Evolutionary conservation across 140 eudicot species (phyloP).

Genomic region (Anethum foeniculum): DNA sequence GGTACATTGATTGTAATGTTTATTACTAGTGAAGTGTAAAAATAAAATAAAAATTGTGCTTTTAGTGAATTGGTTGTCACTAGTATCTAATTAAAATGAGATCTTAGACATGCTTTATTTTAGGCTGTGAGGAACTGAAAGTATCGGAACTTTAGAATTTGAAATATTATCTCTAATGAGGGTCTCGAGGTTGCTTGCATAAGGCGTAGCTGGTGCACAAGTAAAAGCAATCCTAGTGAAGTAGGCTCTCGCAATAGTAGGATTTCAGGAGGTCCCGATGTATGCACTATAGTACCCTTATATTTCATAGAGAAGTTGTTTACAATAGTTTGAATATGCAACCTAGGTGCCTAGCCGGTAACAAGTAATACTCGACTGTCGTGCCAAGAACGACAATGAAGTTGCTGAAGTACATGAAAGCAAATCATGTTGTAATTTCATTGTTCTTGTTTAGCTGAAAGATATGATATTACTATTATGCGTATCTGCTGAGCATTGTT

Average conservation of each 20-base stretch:
- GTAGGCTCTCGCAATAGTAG: not conserved
- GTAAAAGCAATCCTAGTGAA: not conserved
- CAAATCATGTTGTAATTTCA: not conserved
- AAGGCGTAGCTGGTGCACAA: not conserved
- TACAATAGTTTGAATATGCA: not conserved
- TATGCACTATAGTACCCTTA: not conserved
- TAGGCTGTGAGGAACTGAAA: not conserved
- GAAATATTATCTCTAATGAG: not conserved
- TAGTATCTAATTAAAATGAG: not conserved
- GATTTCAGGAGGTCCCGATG: not conserved
- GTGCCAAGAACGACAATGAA: not conserved
- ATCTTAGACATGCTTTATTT: too few species aligned
- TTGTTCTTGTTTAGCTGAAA: too few species aligned
- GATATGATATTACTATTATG: too few species aligned
- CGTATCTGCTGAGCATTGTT: not conserved
- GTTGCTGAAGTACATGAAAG: not conserved
- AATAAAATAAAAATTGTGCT: too few species aligned
- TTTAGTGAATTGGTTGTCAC: not conserved
- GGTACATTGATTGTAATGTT: too few species aligned
- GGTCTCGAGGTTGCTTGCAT: too few species aligned
- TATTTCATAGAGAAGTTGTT: not conserved
- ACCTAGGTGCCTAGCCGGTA: not conserved
- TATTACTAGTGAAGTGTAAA: too few species aligned
- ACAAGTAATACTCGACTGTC: not conserved
- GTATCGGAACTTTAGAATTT: not conserved